phyloP scores from a whole-genome alignment of 495 filamentous ascomycete species.

The Aspergillus nidulans region DNA sequence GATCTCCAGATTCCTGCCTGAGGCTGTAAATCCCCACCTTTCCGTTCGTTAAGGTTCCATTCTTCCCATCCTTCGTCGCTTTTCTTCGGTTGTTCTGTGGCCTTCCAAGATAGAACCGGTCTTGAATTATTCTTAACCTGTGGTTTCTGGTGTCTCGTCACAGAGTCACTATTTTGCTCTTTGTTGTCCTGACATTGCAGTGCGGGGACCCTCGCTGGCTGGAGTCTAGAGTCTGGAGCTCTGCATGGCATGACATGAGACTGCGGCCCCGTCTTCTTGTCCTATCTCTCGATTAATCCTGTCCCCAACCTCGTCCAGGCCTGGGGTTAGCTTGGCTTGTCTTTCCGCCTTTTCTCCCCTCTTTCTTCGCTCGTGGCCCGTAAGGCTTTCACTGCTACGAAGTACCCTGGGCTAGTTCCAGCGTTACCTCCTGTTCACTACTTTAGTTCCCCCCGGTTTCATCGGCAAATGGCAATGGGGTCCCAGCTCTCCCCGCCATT shows the following conservation, averaged over 20 bases:
- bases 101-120: background rate
- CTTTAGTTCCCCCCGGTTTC: background rate
- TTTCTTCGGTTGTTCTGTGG: background rate
- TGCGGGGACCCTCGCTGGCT: background rate
- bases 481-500: background rate
- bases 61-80: background rate
- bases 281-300: no score
- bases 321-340: background rate
- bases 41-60: background rate
- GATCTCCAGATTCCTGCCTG: slow-evolving; percentile 3
- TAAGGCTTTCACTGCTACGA: background rate
- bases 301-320: background rate
- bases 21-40: background rate
- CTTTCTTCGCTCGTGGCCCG: background rate
- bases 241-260: background rate
- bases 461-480: background rate
- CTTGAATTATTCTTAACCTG: background rate
- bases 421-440: background rate
- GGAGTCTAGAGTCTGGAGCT: background rate
- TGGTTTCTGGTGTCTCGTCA: background rate
- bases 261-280: background rate
- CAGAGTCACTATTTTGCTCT: background rate
- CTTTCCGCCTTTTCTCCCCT: background rate
- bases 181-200: background rate
- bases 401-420: background rate